Conservation (phyloP, 495 filamentous ascomycete species). For the Aspergillus leporis region DNA sequence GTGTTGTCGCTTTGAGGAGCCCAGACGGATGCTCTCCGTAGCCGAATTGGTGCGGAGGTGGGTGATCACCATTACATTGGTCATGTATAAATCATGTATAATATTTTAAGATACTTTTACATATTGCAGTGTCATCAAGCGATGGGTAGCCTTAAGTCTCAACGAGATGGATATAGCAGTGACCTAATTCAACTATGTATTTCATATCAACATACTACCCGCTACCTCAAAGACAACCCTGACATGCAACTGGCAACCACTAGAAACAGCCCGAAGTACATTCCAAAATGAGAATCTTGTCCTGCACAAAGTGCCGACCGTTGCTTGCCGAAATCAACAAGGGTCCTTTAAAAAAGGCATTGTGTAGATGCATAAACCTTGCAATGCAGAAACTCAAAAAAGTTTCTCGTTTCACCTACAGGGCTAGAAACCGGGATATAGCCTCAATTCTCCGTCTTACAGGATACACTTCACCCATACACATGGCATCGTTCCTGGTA, state of each 20-base stretch:
- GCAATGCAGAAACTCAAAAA: slow-evolving; percentile 6
- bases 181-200: no score
- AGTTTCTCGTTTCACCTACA: slow-evolving; percentile 9
- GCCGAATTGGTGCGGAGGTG: slow-evolving; percentile 14
- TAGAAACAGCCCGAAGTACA: no score
- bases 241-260: no score
- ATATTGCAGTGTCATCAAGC: no score
- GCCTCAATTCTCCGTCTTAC: slow-evolving; percentile 3
- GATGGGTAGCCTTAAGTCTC: no score
- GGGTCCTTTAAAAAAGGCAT: background rate
- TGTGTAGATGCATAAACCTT: background rate
- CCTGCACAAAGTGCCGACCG: no score
- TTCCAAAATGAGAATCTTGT: no score
- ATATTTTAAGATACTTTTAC: no score
- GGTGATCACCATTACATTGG: slow-evolving; percentile 18
- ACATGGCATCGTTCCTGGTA: background rate
- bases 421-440: background rate
- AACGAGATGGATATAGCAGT: no score
- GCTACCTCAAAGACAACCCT: no score
- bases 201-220: no score
- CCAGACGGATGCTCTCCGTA: slow-evolving; percentile 17
- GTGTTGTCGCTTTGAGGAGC: background rate
- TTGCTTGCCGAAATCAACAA: background rate
- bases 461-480: background rate
- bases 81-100: background rate